These are phyloP conservation scores for Scedosporium aurantiacum DNA, from an alignment of 2,329 filamentous ascomycete genomes.

Conservation along the genomic window DNA sequence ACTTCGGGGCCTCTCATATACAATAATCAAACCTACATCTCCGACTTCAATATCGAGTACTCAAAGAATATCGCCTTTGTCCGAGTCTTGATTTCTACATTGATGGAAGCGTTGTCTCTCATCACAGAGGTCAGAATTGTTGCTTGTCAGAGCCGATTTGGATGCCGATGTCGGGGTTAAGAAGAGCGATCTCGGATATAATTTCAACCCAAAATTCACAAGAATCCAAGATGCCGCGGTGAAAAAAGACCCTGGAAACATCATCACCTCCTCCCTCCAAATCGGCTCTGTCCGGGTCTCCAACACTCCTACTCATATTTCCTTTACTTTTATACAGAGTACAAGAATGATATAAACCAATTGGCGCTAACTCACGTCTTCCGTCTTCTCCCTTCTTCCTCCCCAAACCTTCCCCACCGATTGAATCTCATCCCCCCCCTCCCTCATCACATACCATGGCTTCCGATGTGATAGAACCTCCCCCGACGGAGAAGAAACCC, in stretches of 20 bases:
- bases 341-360: too few relatives aligned
- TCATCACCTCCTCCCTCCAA: too few relatives aligned
- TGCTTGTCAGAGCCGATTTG: neutral
- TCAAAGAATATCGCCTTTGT: neutral
- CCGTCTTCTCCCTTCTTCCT: too few relatives aligned
- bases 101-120: neutral
- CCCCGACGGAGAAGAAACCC: neutral
- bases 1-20: neutral
- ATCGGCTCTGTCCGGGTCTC: too few relatives aligned
- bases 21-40: neutral
- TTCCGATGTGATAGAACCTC: conserved; percentile 4
- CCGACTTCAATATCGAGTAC: neutral
- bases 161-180: neutral
- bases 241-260: too few relatives aligned
- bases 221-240: neutral
- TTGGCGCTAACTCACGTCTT: too few relatives aligned
- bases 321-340: too few relatives aligned
- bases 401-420: neutral
- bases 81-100: neutral
- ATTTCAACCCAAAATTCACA: neutral
- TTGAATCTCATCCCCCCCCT: neutral
- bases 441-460: conserved; percentile 3
- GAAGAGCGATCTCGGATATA: neutral
- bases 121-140: neutral
- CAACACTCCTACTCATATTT: too few relatives aligned